These are phyloP conservation scores for Arxiozyma slooffiae DNA, from an alignment of 1,139 yeast genomes.

Conservation along the genomic window DNA sequence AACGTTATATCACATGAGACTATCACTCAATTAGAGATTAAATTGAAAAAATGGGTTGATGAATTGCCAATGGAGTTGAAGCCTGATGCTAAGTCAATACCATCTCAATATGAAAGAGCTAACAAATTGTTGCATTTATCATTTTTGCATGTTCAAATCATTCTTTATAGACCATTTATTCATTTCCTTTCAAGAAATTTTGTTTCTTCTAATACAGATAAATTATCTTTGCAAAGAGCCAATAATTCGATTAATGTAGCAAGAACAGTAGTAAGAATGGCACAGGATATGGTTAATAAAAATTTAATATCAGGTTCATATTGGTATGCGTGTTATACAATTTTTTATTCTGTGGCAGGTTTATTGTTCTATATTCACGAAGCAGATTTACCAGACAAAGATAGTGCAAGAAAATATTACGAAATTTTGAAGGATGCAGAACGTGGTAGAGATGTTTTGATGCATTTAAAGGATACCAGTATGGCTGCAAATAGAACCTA, in stretches of 20 bases:
- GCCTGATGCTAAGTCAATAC: constrained; percentile 52
- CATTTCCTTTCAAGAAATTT: constrained; percentile 52
- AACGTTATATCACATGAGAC: constrained; percentile 37
- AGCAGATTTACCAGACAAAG: constrained; percentile 46
- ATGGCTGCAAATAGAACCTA: constrained; percentile 74
- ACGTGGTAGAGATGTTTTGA: constrained; percentile 65
- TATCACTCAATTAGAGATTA: constrained; percentile 64
- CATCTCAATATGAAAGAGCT: constrained; percentile 62
- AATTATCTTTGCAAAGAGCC: constrained; percentile 57
- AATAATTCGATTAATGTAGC: constrained; percentile 81
- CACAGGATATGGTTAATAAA: constrained; percentile 71
- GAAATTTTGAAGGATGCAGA: constrained; percentile 64
- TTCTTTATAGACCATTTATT: constrained; percentile 82
- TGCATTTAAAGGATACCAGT: constrained; percentile 60
- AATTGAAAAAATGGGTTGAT: constrained; percentile 67
- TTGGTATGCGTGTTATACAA: constrained; percentile 87
- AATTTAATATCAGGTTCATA: constrained; percentile 76
- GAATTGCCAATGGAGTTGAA: constrained; percentile 61
- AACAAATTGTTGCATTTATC: constrained; percentile 69
- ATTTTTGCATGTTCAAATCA: constrained; percentile 73
- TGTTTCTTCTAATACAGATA: constrained; percentile 35
- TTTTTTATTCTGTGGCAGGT: constrained; percentile 87
- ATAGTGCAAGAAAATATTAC: constrained; percentile 51
- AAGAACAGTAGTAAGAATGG: constrained; percentile 70
- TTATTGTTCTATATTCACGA: constrained; percentile 78